Evolutionary conservation across 148 eudicot genomes (phyloP).

Genomic region (Vaccinium darrowii): DNA sequence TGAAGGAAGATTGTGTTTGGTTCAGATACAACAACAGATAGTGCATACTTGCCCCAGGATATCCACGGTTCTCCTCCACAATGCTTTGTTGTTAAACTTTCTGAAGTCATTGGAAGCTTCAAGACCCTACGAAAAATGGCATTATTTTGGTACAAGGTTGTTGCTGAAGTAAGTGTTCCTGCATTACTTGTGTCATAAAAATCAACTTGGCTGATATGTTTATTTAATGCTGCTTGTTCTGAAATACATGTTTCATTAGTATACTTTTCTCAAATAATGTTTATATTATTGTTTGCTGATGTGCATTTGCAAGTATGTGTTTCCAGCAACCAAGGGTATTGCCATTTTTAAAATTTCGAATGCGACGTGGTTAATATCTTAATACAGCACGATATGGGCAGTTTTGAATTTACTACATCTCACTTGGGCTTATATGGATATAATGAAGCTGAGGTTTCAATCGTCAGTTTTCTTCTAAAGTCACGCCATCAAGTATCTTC

Average conservation of each 20-base stretch:
- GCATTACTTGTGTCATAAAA: conserved; percentile 9
- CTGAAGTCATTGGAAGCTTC: conserved; percentile 91
- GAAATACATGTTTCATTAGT: neutral
- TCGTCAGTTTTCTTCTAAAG: conserved; percentile 9
- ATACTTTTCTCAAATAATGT: neutral
- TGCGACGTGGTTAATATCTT: neutral
- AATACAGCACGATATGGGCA: neutral
- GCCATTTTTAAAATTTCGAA: neutral
- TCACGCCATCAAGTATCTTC: neutral
- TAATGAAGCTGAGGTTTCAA: neutral
- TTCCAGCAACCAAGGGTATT: neutral
- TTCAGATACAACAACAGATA: conserved; percentile 38
- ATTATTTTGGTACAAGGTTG: conserved; percentile 70
- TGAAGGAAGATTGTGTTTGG: conserved; percentile 51
- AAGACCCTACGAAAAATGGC: conserved; percentile 78
- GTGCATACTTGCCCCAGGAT: conserved; percentile 67
- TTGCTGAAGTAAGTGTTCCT: conserved; percentile 71
- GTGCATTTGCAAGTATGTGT: neutral
- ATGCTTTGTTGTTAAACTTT: conserved; percentile 67
- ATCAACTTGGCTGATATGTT: too few species aligned
- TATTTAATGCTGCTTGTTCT: neutral
- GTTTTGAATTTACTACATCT: neutral
- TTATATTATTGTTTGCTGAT: neutral
- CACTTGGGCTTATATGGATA: neutral
- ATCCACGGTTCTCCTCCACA: conserved; percentile 86